Evolutionary conservation across 768 basidiomycete genomes (phyloP).

Genomic region (Russula abietina): DNA sequence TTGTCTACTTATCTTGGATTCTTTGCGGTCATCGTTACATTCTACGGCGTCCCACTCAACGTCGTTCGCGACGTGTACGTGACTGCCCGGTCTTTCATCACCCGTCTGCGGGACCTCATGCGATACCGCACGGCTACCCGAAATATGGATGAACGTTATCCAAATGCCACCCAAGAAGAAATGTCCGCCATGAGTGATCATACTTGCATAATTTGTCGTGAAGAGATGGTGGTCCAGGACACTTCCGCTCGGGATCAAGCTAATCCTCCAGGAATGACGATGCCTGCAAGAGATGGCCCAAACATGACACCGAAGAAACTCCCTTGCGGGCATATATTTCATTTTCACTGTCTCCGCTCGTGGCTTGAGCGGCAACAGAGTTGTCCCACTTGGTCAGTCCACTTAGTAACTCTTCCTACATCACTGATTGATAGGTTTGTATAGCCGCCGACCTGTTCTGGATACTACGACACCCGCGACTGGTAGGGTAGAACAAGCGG

Average conservation of each 20-base stretch:
- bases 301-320: conserved; percentile 96
- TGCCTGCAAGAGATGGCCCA: conserved; percentile 52
- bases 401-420: conserved; percentile 2
- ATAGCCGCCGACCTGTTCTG: conserved; percentile 24
- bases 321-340: conserved; percentile 96
- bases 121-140: conserved; percentile 91
- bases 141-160: conserved; percentile 95
- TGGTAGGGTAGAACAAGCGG: conserved; percentile 19
- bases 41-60: conserved; percentile 93
- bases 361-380: conserved; percentile 99
- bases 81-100: conserved; percentile 87
- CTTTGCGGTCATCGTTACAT: conserved; percentile 89
- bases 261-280: conserved; percentile 25
- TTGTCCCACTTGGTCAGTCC: conserved; percentile 90
- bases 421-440: conserved; percentile 15
- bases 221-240: conserved; percentile 69
- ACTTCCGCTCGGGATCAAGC: conserved; percentile 21
- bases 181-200: conserved; percentile 74
- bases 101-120: conserved; percentile 78
- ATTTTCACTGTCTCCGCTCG: conserved; percentile 92
- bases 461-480: conserved; percentile 11
- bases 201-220: conserved; percentile 97
- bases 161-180: conserved; percentile 85
- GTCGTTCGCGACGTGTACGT: conserved; percentile 96
- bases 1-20: conserved; percentile 87